Evolutionary conservation across 2,329 filamentous ascomycete species (phyloP).

Genomic region (Alternaria longipes): DNA sequence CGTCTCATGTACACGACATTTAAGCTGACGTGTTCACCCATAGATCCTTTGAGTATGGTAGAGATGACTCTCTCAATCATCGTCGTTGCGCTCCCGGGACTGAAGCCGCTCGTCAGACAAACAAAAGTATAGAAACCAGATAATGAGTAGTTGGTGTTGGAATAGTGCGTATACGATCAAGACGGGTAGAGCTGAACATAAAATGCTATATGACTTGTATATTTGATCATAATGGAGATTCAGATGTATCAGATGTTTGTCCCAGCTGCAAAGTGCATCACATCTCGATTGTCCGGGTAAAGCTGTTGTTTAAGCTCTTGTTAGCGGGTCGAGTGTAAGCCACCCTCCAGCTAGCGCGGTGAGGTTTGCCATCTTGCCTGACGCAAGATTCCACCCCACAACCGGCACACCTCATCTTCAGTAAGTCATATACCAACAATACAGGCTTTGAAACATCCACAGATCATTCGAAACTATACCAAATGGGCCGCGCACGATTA

Average conservation of each 20-base stretch:
- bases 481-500: too few species aligned
- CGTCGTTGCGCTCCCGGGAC: constrained; percentile 31
- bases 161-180: too few species aligned
- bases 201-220: background rate
- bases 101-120: constrained; percentile 24
- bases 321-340: background rate
- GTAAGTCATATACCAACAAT: background rate
- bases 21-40: background rate
- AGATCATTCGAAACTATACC: background rate
- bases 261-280: background rate
- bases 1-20: accelerated
- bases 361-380: background rate
- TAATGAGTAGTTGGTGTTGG: accelerated
- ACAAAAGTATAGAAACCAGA: background rate
- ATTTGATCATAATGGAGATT: background rate
- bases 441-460: background rate
- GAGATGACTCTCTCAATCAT: constrained; percentile 36
- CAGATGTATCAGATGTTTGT: background rate
- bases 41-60: constrained; percentile 34
- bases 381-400: too few species aligned
- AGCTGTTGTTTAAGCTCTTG: background rate
- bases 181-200: background rate
- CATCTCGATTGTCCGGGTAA: background rate
- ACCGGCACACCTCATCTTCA: background rate
- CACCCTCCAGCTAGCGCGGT: background rate